phyloP scores from a whole-genome alignment of 257 asterid genomes.

The Solanum sejunctum region DNA sequence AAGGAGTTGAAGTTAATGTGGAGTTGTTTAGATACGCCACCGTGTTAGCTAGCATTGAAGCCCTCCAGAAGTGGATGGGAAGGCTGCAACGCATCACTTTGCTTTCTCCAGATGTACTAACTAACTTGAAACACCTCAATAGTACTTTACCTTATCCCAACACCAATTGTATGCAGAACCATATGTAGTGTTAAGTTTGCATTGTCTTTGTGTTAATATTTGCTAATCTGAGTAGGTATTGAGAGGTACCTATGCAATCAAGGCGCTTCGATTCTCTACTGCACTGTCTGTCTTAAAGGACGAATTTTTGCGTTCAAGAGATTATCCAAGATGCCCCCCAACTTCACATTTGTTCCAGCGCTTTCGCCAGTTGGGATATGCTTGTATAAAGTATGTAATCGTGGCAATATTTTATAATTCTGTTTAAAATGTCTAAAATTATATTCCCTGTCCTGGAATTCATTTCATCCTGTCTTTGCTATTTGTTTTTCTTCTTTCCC shows the following conservation, averaged over 20 bases:
- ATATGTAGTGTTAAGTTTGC: background rate
- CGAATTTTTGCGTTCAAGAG: conserved; percentile 93
- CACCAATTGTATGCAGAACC: background rate
- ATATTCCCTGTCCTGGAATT: background rate
- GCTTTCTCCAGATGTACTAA: background rate
- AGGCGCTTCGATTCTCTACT: conserved; percentile 95
- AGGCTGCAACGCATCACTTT: background rate
- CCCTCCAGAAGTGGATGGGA: background rate
- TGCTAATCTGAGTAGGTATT: conserved; percentile 45
- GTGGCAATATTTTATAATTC: background rate
- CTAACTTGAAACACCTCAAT: background rate
- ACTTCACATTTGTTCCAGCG: conserved; percentile 96
- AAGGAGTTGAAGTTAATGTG: background rate
- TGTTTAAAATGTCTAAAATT: background rate
- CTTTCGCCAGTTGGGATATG: conserved; percentile 96
- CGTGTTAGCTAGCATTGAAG: background rate
- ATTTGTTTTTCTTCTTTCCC: background rate
- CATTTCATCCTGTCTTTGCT: background rate
- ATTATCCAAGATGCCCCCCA: conserved; percentile 96
- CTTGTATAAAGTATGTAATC: conserved; percentile 67
- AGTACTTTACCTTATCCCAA: background rate
- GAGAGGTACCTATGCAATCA: conserved; percentile 87
- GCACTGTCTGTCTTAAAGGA: conserved; percentile 92
- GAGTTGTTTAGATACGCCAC: background rate
- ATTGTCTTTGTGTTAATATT: conserved; percentile 3